Base-by-base conservation (phyloP, 1,284 basidiomycete genomes). In the Rhodotorula sp. region DNA sequence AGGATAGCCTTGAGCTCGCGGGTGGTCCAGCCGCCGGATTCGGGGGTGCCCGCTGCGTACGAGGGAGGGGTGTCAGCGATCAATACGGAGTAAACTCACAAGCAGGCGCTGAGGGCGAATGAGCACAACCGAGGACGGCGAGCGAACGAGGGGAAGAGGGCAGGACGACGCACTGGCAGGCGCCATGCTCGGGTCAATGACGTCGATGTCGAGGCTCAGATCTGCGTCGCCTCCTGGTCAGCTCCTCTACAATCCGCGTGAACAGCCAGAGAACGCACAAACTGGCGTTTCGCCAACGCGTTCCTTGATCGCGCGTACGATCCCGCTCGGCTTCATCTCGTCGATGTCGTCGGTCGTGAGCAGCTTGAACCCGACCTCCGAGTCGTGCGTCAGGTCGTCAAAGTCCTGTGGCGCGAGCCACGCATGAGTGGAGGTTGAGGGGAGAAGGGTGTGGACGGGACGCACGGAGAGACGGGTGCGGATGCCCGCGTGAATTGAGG, bases 1-100 rank as follows among this genome's bases (percentile, higher is more conserved):
- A 84, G 78, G 70, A 84, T 83, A 66, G 81, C 81, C 74, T 83
- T 81, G 61, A 83, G 81, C 70, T 84, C 83, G 56, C 83, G 79
- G 0, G 82, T 83, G 1, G 82, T 80, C 76, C 82, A 82, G 15
- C 83, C 83, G 51, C 83, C 83, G 17, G 83, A 82, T 50, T 76
- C 74, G 51, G 74, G 74, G 0, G 74, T 76, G 73, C 83, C 83
- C n/a, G 83, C 69, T 71, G 46, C 6, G 12, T 19, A 25, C 21
- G 46, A 25, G 46, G 25, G 44, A 7, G 41, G 41, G 19, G 41
- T 19, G 41, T 9, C 10, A 44, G 41, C 41, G n/a, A n/a, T n/a
- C n/a, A n/a, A n/a, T n/a, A n/a, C n/a, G n/a, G n/a, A n/a, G n/a
- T n/a, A n/a, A n/a, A n/a, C n/a, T n/a, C n/a, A n/a, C n/a, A n/a